Evolutionary conservation across 1,139 yeast genomes (phyloP).

Genomic region (Saccharomyces uvarum): DNA sequence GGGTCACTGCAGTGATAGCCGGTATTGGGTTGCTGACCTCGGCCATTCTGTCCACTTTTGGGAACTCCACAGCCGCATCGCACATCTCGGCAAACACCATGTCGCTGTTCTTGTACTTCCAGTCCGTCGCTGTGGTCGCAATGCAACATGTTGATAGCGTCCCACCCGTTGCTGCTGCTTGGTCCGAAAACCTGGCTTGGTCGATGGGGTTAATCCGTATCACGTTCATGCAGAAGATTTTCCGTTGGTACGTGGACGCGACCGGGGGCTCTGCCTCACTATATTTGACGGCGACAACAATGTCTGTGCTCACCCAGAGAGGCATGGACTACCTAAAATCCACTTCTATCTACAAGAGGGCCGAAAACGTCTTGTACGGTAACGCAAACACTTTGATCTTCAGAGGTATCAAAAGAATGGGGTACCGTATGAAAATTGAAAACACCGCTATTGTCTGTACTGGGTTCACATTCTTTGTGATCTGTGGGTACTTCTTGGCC

Average conservation of each 20-base stretch:
- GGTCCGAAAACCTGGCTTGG: constrained; percentile 82
- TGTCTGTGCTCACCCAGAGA: constrained; percentile 67
- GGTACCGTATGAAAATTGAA: constrained; percentile 59
- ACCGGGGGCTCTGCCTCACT: constrained; percentile 71
- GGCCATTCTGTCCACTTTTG: constrained; percentile 63
- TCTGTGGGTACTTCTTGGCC: constrained; percentile 59
- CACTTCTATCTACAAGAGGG: constrained; percentile 28
- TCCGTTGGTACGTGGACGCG: constrained; percentile 74
- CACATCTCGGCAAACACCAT: constrained; percentile 72
- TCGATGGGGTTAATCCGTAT: constrained; percentile 74
- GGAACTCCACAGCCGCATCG: constrained; percentile 75
- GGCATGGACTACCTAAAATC: constrained; percentile 35
- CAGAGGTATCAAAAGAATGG: constrained; percentile 71
- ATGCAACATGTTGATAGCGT: constrained; percentile 68
- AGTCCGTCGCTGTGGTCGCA: constrained; percentile 63
- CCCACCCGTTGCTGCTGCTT: constrained; percentile 74
- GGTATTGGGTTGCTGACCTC: constrained; percentile 66
- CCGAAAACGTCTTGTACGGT: constrained; percentile 34
- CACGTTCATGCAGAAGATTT: constrained; percentile 64
- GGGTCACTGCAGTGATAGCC: constrained; percentile 80
- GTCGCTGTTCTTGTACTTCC: constrained; percentile 68
- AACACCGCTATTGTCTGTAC: constrained; percentile 67
- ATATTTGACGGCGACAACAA: constrained; percentile 50
- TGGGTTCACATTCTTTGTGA: constrained; percentile 65
- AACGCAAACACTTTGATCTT: constrained; percentile 47